These are phyloP conservation scores for Lithocarpus polystachyus DNA, from an alignment of 306 rosid genomes.

Conservation along the genomic window DNA sequence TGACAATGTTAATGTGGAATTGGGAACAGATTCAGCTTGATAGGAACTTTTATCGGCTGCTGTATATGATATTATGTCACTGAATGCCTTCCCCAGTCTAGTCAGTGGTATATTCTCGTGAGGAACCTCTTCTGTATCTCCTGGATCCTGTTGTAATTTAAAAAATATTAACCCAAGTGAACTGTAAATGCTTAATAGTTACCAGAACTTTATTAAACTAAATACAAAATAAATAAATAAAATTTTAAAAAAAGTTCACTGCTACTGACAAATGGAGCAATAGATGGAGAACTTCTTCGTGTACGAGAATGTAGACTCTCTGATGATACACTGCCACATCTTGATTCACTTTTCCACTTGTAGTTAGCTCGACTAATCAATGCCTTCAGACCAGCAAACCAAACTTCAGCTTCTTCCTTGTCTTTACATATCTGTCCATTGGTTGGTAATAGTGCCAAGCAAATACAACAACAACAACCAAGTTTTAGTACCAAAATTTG, in stretches of 20 bases:
- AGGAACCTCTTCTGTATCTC: slow-evolving; percentile 46
- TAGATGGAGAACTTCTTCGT: slow-evolving; percentile 56
- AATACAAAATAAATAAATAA: slow-evolving; percentile 6
- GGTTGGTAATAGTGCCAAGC: slow-evolving; percentile 26
- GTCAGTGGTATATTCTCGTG: slow-evolving; percentile 44
- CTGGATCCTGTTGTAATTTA: slow-evolving; percentile 60
- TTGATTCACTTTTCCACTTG: slow-evolving; percentile 53
- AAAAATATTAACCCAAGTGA: slow-evolving; percentile 10
- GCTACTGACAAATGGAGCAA: slow-evolving; percentile 62
- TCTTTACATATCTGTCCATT: slow-evolving; percentile 90
- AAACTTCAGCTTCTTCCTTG: slow-evolving; percentile 96
- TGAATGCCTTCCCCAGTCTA: slow-evolving; percentile 76
- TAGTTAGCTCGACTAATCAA: slow-evolving; percentile 55
- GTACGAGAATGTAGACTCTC: slow-evolving; percentile 58
- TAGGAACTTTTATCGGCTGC: slow-evolving; percentile 42
- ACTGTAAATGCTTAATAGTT: slow-evolving; percentile 18
- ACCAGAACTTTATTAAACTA: slow-evolving; percentile 23
- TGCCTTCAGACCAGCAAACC: slow-evolving; percentile 96
- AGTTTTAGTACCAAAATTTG: no score
- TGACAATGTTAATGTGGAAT: slow-evolving; percentile 47
- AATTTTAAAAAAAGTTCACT: not conserved
- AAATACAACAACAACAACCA: not conserved
- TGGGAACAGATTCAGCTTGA: slow-evolving; percentile 49
- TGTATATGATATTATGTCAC: slow-evolving; percentile 67
- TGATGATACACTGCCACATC: slow-evolving; percentile 48